Base-by-base conservation (phyloP, 495 filamentous ascomycete species). In the Penicillium pulvis region DNA sequence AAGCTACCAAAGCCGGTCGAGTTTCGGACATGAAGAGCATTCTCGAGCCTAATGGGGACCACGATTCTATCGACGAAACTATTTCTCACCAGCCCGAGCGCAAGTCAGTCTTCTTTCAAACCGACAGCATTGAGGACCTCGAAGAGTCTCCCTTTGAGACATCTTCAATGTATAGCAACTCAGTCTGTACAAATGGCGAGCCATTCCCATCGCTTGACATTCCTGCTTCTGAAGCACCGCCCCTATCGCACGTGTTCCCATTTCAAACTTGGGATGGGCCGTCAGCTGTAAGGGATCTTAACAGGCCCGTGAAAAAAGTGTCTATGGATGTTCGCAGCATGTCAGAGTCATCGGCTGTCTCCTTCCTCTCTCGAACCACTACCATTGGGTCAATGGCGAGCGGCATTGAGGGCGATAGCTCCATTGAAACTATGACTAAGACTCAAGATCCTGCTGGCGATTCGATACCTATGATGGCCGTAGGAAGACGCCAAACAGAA, bases 381-480 rank as follows among this genome's bases (percentile, higher is more conserved):
- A 96, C 90, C 36, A 75, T 93, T 44, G 85, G 85, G 44, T 94
- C 91, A 4, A 81, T 83, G 41, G 79, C 80, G 5, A 90, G 87
- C 60, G 84, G 80, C 6, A 83, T 93, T 31, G 91, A 95, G 73
- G 90, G 91, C 6, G 92, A 96, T 66, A 89, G 85, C 8, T 95
- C 91, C 2, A 86, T 92, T 55, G 90, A 93, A 69, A 88, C 84
- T 7, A 75, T 97, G 6, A 83, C 89, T 4, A 87, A 90, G 65
- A 96, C 92, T 0, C 90, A 94, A 63, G 87, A 92, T 63, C 78
- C 83, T 19, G 81, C 85, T 28, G 93, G 94, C 2, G 88, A 96
- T 65, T 96, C 93, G 6, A 83, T 97, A 19, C 82, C 86, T 16
- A 99, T 98, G 95, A 98, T 99, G 92, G 92, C 93, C 8, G 83